Conservation (phyloP, 2,329 filamentous ascomycete species). For the Aspergillus tamarii region DNA sequence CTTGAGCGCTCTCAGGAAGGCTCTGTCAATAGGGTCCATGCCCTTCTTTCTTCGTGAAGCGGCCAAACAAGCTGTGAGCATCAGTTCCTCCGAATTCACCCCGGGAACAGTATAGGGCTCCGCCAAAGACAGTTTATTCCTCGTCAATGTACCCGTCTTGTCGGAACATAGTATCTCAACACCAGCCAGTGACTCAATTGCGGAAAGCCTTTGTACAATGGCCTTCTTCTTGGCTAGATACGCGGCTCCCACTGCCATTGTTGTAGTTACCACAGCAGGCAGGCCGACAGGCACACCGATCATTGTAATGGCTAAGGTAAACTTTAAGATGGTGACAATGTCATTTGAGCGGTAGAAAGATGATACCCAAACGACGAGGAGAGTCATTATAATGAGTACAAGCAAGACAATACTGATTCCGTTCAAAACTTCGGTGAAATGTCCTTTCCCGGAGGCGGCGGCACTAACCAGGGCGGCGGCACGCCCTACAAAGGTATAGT, state of each 20-base stretch:
- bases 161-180: slow-evolving; percentile 93
- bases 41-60: slow-evolving; percentile 94
- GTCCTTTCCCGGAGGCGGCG: slow-evolving; percentile 73
- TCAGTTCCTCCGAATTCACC: slow-evolving; percentile 83
- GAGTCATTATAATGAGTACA: slow-evolving; percentile 77
- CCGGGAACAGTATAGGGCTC: slow-evolving; percentile 83
- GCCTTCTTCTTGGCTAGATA: slow-evolving; percentile 92
- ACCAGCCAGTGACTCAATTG: slow-evolving; percentile 88
- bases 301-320: slow-evolving; percentile 86
- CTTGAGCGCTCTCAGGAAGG: slow-evolving; percentile 83
- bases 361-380: slow-evolving; percentile 81
- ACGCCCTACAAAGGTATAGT: slow-evolving; percentile 87
- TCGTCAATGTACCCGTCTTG: slow-evolving; percentile 91
- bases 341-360: slow-evolving; percentile 85
- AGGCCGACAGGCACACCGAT: slow-evolving; percentile 93
- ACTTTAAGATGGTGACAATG: slow-evolving; percentile 78
- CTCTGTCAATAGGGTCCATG: slow-evolving; percentile 93
- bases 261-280: slow-evolving; percentile 89
- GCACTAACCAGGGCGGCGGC: slow-evolving; percentile 83
- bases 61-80: slow-evolving; percentile 88
- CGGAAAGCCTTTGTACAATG: slow-evolving; percentile 89
- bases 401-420: slow-evolving; percentile 81
- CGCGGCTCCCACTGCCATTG: slow-evolving; percentile 90
- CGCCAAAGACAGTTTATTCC: slow-evolving; percentile 87
- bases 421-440: slow-evolving; percentile 90